Conservation (phyloP, 345 rosid genomes). For the Eucalyptus marginata region DNA sequence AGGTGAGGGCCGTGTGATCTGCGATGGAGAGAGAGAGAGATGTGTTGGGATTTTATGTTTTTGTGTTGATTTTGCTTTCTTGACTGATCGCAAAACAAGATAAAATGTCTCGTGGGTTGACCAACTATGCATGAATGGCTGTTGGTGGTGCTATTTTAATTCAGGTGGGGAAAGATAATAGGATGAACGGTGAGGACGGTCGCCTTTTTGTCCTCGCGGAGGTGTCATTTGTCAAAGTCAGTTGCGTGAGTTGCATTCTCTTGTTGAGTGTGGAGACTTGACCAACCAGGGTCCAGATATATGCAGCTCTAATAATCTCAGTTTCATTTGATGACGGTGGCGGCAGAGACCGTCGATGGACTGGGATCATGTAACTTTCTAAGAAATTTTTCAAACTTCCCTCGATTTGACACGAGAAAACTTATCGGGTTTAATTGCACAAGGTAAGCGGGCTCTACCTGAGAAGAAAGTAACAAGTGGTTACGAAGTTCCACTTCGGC, state of each 20-base stretch:
- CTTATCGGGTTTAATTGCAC: neutral
- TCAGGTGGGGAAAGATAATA: too few relatives aligned
- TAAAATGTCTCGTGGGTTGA: too few relatives aligned
- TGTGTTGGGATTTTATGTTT: too few relatives aligned
- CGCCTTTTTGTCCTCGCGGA: too few relatives aligned
- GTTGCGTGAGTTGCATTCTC: neutral
- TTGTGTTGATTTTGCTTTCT: too few relatives aligned
- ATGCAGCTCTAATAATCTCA: neutral
- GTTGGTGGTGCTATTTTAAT: too few relatives aligned
- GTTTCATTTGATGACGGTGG: neutral
- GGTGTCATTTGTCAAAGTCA: neutral
- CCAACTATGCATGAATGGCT: too few relatives aligned
- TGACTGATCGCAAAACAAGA: too few relatives aligned
- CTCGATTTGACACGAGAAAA: neutral
- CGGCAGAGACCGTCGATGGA: accelerated
- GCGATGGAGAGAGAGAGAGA: neutral
- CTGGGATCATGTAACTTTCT: neutral
- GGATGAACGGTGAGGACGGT: too few relatives aligned
- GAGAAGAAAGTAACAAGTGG: too few relatives aligned
- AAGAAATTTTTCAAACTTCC: neutral
- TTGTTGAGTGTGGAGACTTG: neutral
- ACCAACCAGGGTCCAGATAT: neutral
- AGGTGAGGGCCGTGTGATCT: neutral
- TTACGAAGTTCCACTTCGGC: neutral
- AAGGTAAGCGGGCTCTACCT: accelerated